A percentile compares a stretch with the other conserved stretches of the same genome.
Evolutionary conservation across 2,329 filamentous ascomycete genomes (phyloP).

Genomic region (Arachnomyces sp.): DNA sequence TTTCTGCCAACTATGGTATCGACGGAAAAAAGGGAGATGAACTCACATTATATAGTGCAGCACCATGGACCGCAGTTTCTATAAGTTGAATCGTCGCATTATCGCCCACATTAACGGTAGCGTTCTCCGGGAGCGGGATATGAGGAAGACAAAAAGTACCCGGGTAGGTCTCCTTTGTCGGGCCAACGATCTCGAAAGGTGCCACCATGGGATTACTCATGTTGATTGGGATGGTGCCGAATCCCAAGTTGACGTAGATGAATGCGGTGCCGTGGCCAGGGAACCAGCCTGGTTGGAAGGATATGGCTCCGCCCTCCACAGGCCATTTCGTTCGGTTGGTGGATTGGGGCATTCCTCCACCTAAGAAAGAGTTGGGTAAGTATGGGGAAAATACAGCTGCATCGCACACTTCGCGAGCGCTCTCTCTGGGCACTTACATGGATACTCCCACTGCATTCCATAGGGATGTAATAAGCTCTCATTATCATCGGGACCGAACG

Average conservation of each 20-base stretch:
- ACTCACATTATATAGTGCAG: conserved; percentile 69
- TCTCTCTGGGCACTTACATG: conserved; percentile 55
- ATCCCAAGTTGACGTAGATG: conserved; percentile 85
- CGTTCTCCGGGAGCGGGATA: conserved; percentile 68
- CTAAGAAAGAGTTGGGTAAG: conserved; percentile 38
- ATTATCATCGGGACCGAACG: conserved; percentile 36
- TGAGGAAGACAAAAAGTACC: conserved; percentile 86
- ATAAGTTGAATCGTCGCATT: conserved; percentile 85
- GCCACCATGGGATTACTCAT: conserved; percentile 77
- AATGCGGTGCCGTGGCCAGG: conserved; percentile 73
- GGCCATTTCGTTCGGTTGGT: conserved; percentile 90
- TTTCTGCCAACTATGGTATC: neutral
- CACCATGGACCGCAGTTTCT: conserved; percentile 74
- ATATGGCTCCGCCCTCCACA: conserved; percentile 72
- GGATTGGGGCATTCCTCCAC: conserved; percentile 70
- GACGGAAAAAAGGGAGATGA: neutral
- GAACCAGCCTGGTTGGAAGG: conserved; percentile 94
- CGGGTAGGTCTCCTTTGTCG: conserved; percentile 73
- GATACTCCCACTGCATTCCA: conserved; percentile 93
- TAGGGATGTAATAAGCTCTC: conserved; percentile 57
- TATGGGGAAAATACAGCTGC: neutral
- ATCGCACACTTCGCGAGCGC: conserved; percentile 1
- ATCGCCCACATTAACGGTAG: conserved; percentile 68
- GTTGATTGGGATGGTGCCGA: conserved; percentile 72
- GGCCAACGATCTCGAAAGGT: conserved; percentile 75